Evolutionary conservation across 441 rosid species (phyloP).

Genomic region (Aleurites moluccanus): DNA sequence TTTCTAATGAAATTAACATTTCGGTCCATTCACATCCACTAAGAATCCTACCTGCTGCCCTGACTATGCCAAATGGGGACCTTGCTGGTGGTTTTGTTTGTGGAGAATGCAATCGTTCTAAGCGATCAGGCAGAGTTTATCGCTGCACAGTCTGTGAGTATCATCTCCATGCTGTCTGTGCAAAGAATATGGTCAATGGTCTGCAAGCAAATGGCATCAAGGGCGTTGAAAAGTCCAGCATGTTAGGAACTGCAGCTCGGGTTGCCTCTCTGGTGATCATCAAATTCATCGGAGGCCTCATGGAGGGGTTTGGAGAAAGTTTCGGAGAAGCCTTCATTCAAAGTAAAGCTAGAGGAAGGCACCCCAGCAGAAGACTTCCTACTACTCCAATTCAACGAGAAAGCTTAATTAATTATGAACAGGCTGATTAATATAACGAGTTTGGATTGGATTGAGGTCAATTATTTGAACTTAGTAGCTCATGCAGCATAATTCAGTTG

Average conservation of each 20-base stretch:
- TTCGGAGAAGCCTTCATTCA: constrained; percentile 67
- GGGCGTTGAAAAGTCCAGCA: constrained; percentile 46
- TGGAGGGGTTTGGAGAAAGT: constrained; percentile 87
- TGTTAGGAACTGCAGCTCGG: constrained; percentile 57
- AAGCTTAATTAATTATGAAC: too few species aligned
- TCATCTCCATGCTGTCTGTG: constrained; percentile 78
- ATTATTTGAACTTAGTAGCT: constrained; percentile 11
- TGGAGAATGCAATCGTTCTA: constrained; percentile 61
- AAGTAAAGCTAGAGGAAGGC: constrained; percentile 43
- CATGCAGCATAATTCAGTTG: neutral
- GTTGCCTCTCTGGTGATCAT: constrained; percentile 64
- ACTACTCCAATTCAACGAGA: neutral
- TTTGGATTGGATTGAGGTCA: neutral
- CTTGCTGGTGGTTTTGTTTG: constrained; percentile 30
- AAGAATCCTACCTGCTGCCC: constrained; percentile 41
- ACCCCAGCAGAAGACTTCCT: constrained; percentile 1
- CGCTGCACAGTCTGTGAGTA: constrained; percentile 74
- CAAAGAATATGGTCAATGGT: constrained; percentile 74
- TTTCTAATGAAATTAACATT: constrained; percentile 54
- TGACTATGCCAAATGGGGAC: constrained; percentile 26
- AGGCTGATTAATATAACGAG: neutral
- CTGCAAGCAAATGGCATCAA: constrained; percentile 59
- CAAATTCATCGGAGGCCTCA: constrained; percentile 70
- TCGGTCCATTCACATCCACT: constrained; percentile 71
- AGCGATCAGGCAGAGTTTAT: constrained; percentile 61